These are phyloP conservation scores for Mycogone perniciosa DNA, from an alignment of 2,329 filamentous ascomycete genomes.

Conservation along the genomic window DNA sequence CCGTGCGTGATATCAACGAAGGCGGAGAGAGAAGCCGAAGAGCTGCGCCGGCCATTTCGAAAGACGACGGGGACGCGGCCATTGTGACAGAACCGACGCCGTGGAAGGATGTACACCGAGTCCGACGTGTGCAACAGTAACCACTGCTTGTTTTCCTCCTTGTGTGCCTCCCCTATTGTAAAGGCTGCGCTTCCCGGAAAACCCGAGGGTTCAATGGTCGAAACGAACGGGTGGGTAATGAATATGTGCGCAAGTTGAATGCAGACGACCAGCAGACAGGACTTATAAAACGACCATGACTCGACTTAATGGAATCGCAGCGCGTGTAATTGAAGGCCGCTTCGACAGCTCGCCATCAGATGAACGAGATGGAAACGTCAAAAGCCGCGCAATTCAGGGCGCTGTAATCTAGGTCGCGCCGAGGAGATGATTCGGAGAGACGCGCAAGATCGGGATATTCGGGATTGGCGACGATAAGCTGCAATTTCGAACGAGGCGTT, in stretches of 20 bases:
- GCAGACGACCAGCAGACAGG: neutral
- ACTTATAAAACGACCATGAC: slow-evolving; percentile 1
- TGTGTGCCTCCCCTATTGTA: neutral
- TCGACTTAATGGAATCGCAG: neutral
- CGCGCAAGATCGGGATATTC: no score
- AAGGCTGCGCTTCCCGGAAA: no score
- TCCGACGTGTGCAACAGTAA: neutral
- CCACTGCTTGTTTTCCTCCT: neutral
- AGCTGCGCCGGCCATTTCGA: neutral
- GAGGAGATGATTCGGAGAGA: no score
- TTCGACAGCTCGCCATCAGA: neutral
- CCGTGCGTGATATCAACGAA: neutral
- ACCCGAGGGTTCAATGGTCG: neutral
- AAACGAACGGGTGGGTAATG: neutral
- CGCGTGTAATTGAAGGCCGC: neutral
- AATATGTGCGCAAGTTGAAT: neutral
- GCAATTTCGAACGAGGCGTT: no score
- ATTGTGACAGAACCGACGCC: neutral
- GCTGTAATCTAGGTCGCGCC: no score
- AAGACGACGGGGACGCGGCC: neutral
- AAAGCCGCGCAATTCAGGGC: no score
- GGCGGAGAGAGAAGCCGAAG: neutral
- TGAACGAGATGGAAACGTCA: no score
- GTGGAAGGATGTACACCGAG: neutral
- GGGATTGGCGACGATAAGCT: no score